Evolutionary conservation across 1,284 basidiomycete genomes (phyloP), one percentile per base, ranked within the genome.

Genomic region (Ceratobasidium sp.): DNA sequence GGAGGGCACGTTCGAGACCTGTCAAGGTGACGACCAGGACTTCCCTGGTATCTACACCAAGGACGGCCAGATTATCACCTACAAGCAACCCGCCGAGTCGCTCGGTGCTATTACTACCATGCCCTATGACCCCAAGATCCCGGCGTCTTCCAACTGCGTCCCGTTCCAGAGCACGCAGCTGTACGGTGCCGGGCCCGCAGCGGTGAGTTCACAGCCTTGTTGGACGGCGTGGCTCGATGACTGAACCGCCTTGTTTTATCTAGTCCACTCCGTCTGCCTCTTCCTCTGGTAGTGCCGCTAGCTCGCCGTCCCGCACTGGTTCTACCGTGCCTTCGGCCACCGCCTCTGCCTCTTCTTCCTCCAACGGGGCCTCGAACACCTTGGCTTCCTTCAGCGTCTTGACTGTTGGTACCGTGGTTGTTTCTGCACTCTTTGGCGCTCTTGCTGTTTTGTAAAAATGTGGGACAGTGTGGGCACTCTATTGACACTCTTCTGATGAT

Each of bases 71-170:
- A 86, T 66, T 46, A 2, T 66, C 49, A 81, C 81, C 27, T 91
- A 88, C 82, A 82, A 83, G 29, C 89, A 92, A 81, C 88, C 89
- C 27, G 82, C 88, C 56, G 87, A 90, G 78, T 85, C 85, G 14
- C 83, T 88, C 48, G 87, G 89, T 14, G 80, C 86, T 6, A 88
- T 88, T 79, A 82, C 81, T 54, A 84, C 84, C 5, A 84, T 91
- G 51, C 90, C 91, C 0, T 93, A 91, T 83, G 46, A 84, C 0
- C 83, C 91, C 13, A 81, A 80, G 8, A 81, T 89, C 37, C 90
- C 92, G 9, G 81, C 88, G 0, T 87, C 87, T 31, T 89, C 87
- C 58, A 88, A 88, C 82, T 94, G 92, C 80, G 83, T 84, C 27
- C 85, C 86, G 0, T 89, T 85, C 81, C 79, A 83, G 29, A 89